Evolutionary conservation across 805 yeast species (phyloP).

Genomic region (Yarrowia sp.): DNA sequence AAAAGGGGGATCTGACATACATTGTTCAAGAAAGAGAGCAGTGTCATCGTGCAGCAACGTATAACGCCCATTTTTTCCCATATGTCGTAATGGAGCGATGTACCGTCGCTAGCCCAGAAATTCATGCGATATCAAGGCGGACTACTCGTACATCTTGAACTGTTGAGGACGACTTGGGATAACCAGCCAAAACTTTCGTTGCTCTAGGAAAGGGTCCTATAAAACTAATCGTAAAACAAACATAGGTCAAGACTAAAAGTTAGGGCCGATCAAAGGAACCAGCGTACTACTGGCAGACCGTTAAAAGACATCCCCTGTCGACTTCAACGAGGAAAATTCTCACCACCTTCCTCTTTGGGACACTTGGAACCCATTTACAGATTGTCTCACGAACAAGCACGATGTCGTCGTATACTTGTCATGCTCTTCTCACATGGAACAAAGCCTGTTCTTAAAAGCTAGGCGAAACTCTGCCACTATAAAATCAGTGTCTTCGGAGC

Average conservation of each 20-base stretch:
- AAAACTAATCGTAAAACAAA: too few species aligned
- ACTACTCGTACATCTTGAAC: too few species aligned
- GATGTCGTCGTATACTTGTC: neutral
- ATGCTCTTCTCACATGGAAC: constrained; percentile 9
- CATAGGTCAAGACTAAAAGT: too few species aligned
- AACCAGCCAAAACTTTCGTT: too few species aligned
- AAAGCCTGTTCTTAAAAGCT: neutral
- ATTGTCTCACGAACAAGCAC: neutral
- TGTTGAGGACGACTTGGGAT: too few species aligned
- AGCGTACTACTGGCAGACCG: neutral
- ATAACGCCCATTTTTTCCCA: too few species aligned
- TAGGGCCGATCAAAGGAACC: too few species aligned
- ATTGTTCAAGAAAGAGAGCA: neutral
- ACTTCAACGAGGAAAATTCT: neutral
- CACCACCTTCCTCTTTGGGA: constrained; percentile 13
- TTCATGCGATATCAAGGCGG: too few species aligned
- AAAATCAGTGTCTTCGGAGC: neutral
- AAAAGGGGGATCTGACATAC: neutral
- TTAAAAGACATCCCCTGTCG: neutral
- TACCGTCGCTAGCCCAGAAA: too few species aligned
- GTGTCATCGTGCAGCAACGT: neutral
- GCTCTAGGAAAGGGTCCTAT: too few species aligned
- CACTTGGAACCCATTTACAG: neutral
- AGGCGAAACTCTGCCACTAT: neutral
- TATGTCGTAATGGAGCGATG: too few species aligned